phyloP scores from a whole-genome alignment of 1,139 yeast species.

The Suzukiozyma palmioleophila region DNA sequence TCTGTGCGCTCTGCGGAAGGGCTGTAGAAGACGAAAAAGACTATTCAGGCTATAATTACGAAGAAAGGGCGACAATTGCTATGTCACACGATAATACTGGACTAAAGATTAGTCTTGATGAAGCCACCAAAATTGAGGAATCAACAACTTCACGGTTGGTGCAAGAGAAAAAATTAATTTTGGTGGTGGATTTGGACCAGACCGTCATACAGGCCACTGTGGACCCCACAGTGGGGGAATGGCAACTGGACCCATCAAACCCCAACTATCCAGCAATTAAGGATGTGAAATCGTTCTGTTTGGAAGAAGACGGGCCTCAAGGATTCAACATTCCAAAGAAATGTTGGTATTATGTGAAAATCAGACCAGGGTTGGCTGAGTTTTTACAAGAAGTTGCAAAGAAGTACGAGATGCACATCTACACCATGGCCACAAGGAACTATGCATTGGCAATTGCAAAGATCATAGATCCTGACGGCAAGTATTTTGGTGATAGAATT shows the following conservation, averaged over 20 bases:
- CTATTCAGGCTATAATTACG: slow-evolving; percentile 68
- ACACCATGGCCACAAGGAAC: slow-evolving; percentile 98
- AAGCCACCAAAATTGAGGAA: slow-evolving; percentile 81
- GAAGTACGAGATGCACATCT: slow-evolving; percentile 85
- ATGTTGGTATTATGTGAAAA: slow-evolving; percentile 89
- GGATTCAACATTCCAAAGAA: slow-evolving; percentile 42
- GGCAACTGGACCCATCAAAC: slow-evolving; percentile 83
- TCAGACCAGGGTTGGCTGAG: slow-evolving; percentile 79
- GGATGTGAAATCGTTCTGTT: slow-evolving; percentile 71
- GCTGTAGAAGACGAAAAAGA: slow-evolving; percentile 79
- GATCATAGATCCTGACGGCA: slow-evolving; percentile 86
- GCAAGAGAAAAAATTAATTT: slow-evolving; percentile 63
- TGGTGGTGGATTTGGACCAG: slow-evolving; percentile 95
- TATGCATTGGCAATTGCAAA: slow-evolving; percentile 89
- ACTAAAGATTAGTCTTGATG: slow-evolving; percentile 75
- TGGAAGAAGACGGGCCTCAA: slow-evolving; percentile 75
- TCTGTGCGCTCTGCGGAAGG: slow-evolving; percentile 91
- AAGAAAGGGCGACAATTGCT: slow-evolving; percentile 76
- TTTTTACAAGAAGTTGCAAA: slow-evolving; percentile 63
- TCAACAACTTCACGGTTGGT: slow-evolving; percentile 59
- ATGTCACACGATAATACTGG: slow-evolving; percentile 93
- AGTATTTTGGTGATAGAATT: slow-evolving; percentile 85
- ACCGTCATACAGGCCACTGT: slow-evolving; percentile 97
- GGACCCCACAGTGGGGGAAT: slow-evolving; percentile 94
- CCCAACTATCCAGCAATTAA: slow-evolving; percentile 83